A percentile compares a stretch with the other conserved stretches of the same genome.
Conservation (phyloP, 805 yeast species). For the Debaryomyces castellii region DNA sequence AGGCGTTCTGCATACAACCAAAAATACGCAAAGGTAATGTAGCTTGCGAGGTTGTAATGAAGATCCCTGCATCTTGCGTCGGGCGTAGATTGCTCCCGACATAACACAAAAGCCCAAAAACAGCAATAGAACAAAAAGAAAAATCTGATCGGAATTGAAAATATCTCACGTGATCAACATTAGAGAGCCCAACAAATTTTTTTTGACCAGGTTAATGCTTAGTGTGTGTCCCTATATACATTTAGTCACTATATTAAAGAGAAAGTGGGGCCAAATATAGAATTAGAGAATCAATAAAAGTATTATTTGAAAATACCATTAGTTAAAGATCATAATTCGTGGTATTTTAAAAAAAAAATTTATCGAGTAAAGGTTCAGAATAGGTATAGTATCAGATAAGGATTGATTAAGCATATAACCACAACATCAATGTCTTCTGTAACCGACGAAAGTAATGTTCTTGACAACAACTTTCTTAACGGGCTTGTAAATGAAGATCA, state of each 20-base stretch:
- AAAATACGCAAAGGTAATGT: too few relatives aligned
- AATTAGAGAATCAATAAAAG: neutral
- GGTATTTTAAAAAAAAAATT: neutral
- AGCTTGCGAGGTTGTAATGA: too few relatives aligned
- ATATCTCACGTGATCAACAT: neutral
- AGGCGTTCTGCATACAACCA: too few relatives aligned
- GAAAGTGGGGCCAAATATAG: neutral
- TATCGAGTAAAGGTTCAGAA: neutral
- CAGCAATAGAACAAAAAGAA: neutral
- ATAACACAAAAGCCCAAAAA: neutral
- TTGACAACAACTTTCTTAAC: slow-evolving; percentile 22
- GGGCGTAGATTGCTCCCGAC: too few relatives aligned
- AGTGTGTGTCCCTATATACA: neutral
- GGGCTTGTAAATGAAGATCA: slow-evolving; percentile 29
- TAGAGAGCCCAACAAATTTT: neutral
- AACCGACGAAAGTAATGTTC: slow-evolving; percentile 20
- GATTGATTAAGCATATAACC: neutral
- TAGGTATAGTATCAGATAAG: neutral
- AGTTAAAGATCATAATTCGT: neutral
- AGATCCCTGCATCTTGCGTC: neutral
- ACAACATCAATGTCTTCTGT: slow-evolving; percentile 16
- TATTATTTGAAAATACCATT: neutral
- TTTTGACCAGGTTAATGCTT: neutral
- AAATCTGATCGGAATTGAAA: neutral
- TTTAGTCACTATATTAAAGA: neutral